Percentiles rank a stretch among this genome's conserved stretches.
These are phyloP conservation scores for Fusarium annulatum DNA, from an alignment of 2,329 filamentous ascomycete species.

Conservation along the genomic window DNA sequence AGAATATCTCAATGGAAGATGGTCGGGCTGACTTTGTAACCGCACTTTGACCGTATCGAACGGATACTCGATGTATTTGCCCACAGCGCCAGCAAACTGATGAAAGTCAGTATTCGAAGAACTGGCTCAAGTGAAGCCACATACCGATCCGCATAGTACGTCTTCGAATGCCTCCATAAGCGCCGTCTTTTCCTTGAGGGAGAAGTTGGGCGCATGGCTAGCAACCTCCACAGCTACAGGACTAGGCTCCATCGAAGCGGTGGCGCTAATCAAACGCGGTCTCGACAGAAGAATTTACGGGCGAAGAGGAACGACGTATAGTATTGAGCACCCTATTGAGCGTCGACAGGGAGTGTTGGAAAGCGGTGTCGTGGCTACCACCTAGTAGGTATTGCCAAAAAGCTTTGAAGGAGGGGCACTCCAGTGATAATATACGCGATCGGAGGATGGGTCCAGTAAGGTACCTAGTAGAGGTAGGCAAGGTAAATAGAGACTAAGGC, in stretches of 20 bases:
- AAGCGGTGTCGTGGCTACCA: constrained; percentile 9
- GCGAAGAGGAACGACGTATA: background rate
- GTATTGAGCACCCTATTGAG: background rate
- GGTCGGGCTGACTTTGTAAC: constrained; percentile 92
- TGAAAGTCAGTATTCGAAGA: background rate
- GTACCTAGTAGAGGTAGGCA: background rate
- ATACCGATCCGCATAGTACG: constrained; percentile 85
- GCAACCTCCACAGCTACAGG: constrained; percentile 46
- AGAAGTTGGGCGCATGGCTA: constrained; percentile 41
- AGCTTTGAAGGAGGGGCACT: constrained; percentile 15
- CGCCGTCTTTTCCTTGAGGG: constrained; percentile 53
- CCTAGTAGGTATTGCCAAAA: background rate
- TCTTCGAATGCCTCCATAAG: constrained; percentile 81
- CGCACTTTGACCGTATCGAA: constrained; percentile 99
- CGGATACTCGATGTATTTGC: constrained; percentile 97
- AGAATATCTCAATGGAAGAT: constrained; percentile 81
- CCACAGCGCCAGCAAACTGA: constrained; percentile 83
- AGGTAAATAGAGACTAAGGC: background rate
- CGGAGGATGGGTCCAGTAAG: background rate
- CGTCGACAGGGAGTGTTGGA: background rate
- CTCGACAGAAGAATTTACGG: background rate
- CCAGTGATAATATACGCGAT: constrained; percentile 8
- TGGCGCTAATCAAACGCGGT: background rate
- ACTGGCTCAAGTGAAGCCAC: constrained; percentile 45
- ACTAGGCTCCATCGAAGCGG: constrained; percentile 46